Evolutionary conservation across 106 monocot genomes (phyloP).

Genomic region (Platanthera zijinensis): DNA sequence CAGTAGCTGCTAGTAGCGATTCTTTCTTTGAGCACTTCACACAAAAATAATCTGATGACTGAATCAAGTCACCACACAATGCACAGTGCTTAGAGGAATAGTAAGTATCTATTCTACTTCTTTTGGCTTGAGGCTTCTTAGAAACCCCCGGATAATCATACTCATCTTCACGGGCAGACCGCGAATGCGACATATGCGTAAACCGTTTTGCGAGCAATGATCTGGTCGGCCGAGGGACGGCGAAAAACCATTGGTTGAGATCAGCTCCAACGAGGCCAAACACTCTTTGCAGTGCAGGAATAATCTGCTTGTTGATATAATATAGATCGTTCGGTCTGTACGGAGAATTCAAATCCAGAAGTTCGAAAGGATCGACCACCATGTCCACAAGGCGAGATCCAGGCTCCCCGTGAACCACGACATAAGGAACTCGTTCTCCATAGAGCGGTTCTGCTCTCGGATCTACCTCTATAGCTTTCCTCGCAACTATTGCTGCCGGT

Average conservation of each 20-base stretch:
- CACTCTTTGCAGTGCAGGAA: conserved; percentile 79
- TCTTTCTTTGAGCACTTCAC: conserved; percentile 44
- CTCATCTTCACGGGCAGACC: conserved; percentile 17
- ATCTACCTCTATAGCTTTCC: conserved; percentile 61
- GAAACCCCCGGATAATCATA: conserved; percentile 7
- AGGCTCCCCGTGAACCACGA: conserved; percentile 89
- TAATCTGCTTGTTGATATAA: conserved; percentile 92
- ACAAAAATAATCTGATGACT: conserved; percentile 46
- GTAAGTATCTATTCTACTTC: conserved; percentile 82
- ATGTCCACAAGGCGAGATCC: conserved; percentile 85
- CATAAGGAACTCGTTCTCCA: conserved; percentile 84
- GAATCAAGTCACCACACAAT: conserved; percentile 58
- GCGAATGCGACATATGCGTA: conserved; percentile 13
- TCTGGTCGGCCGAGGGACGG: conserved; percentile 48
- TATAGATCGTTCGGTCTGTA: conserved; percentile 76
- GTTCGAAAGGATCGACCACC: conserved; percentile 66
- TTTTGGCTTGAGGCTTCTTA: conserved; percentile 24
- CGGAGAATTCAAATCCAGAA: conserved; percentile 59
- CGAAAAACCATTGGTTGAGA: conserved; percentile 66
- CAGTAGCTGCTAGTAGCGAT: conserved; percentile 33
- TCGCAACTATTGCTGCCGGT: conserved; percentile 93
- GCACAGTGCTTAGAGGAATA: conserved; percentile 70
- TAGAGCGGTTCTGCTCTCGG: conserved; percentile 70
- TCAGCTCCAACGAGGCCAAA: conserved; percentile 83
- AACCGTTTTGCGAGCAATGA: conserved; percentile 27